Conservation (phyloP, 1,284 basidiomycete species). For the Anthracocystis setariae region DNA sequence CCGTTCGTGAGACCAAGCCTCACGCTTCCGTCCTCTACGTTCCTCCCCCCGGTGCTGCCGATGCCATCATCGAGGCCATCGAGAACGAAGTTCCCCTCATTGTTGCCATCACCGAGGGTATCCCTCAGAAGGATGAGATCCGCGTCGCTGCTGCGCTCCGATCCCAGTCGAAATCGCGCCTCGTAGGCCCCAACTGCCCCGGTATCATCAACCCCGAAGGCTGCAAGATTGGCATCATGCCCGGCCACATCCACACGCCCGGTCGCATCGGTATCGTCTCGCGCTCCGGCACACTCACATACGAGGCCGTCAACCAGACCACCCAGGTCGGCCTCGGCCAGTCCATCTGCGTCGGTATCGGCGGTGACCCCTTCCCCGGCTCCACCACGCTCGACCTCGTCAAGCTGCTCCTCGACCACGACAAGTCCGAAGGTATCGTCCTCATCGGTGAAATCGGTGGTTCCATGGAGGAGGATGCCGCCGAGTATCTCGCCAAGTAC, state of each 20-base stretch:
- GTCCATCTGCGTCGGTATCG: constrained; percentile 95
- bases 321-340: constrained; percentile 96
- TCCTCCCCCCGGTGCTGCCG: constrained; percentile 65
- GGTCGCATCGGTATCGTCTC: constrained; percentile 90
- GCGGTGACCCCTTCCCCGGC: constrained; percentile 98
- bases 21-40: constrained; percentile 66
- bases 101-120: constrained; percentile 67
- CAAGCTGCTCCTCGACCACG: constrained; percentile 94
- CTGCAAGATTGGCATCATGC: constrained; percentile 99
- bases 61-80: constrained; percentile 67
- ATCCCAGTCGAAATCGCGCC: constrained; percentile 90
- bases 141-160: constrained; percentile 90
- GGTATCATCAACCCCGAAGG: constrained; percentile 94
- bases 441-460: constrained; percentile 99
- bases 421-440: constrained; percentile 80
- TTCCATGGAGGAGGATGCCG: constrained; percentile 99
- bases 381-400: constrained; percentile 94
- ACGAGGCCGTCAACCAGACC: constrained; percentile 76
- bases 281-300: constrained; percentile 66
- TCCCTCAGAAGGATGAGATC: constrained; percentile 67
- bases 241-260: constrained; percentile 94
- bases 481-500: constrained; percentile 90
- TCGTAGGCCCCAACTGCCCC: constrained; percentile 89
- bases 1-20: constrained; percentile 62
- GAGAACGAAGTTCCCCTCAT: constrained; percentile 66